phyloP scores from a whole-genome alignment of 1,139 yeast genomes.

The Candida anutae region DNA sequence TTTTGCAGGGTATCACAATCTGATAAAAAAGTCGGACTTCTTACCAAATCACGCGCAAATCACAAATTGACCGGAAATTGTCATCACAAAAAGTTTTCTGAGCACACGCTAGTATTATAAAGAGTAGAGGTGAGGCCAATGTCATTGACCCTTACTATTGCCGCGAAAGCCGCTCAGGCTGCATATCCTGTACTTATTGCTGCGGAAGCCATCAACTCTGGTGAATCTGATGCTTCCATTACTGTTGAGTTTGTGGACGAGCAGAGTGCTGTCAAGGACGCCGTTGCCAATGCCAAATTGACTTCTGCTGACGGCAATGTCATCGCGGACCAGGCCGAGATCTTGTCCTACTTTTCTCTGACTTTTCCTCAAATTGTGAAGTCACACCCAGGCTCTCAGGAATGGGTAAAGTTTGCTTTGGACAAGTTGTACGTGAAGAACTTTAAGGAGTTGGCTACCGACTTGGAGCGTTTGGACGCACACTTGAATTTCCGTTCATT shows the following conservation, averaged over 20 bases:
- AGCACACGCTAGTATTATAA: background rate
- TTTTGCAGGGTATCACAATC: no score
- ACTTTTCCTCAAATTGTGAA: conserved; percentile 35
- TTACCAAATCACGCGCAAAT: no score
- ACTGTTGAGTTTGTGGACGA: conserved; percentile 63
- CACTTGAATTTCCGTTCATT: conserved; percentile 83
- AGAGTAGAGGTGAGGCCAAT: conserved; percentile 7
- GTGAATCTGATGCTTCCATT: conserved; percentile 42
- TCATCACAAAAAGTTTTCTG: no score
- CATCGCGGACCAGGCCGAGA: conserved; percentile 35
- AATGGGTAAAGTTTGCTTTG: conserved; percentile 66
- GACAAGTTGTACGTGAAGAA: conserved; percentile 72
- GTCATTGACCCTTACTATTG: conserved; percentile 48
- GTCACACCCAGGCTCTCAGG: conserved; percentile 26
- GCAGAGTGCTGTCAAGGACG: conserved; percentile 36
- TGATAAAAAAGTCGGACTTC: no score
- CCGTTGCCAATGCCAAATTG: conserved; percentile 35
- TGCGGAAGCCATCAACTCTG: conserved; percentile 60
- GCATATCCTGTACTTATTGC: conserved; percentile 81
- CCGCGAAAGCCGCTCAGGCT: conserved; percentile 77
- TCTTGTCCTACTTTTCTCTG: conserved; percentile 38
- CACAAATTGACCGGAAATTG: no score
- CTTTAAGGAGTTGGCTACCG: conserved; percentile 73
- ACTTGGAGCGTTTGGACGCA: conserved; percentile 73
- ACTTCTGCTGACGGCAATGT: conserved; percentile 39